phyloP scores from a whole-genome alignment of 73 alveolate genomes.

The Uronychia setigera region DNA sequence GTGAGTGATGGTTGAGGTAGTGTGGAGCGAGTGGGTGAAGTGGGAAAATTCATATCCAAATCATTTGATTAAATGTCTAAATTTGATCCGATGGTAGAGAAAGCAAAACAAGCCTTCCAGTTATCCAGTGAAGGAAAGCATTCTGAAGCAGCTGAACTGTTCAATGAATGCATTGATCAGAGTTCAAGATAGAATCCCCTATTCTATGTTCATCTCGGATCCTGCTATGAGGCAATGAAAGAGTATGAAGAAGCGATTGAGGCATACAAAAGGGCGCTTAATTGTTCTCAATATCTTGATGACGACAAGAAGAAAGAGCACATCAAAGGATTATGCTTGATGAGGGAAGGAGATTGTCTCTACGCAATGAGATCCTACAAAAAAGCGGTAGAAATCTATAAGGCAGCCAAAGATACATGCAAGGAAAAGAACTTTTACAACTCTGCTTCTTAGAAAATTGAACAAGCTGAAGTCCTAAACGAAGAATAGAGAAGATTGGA shows the following conservation, averaged over 20 bases:
- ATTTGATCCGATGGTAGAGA: too few species aligned
- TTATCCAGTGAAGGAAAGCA: too few species aligned
- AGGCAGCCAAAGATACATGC: neutral
- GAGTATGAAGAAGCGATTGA: neutral
- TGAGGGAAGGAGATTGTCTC: too few species aligned
- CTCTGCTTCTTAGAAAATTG: neutral
- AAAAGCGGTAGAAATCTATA: neutral
- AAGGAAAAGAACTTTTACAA: neutral
- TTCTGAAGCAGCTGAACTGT: neutral
- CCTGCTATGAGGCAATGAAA: neutral
- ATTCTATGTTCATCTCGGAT: neutral
- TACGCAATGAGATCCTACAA: neutral
- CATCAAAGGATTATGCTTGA: neutral
- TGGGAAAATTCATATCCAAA: too few species aligned
- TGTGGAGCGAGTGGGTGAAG: too few species aligned
- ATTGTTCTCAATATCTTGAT: neutral
- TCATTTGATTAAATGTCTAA: too few species aligned
- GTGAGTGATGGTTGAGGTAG: too few species aligned
- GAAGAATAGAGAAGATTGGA: conserved; percentile 3
- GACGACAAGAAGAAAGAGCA: neutral
- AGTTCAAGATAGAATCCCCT: neutral
- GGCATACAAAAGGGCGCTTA: neutral
- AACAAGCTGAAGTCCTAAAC: neutral
- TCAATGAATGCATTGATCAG: neutral
- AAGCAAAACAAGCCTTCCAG: too few species aligned